Conservation (phyloP, 106 monocot genomes). For the Allium fistulosum region DNA sequence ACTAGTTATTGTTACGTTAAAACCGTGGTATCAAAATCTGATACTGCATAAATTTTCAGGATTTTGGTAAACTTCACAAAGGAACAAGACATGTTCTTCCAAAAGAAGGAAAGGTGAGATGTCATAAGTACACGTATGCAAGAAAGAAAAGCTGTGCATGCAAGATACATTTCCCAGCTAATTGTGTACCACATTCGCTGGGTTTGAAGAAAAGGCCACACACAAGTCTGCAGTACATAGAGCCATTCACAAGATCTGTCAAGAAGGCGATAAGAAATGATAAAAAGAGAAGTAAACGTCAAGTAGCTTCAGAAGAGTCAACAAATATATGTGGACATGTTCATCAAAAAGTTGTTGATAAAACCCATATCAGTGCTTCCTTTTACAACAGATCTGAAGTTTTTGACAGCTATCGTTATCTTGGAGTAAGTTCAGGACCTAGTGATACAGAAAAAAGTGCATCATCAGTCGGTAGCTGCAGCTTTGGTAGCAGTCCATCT, state of each 20-base stretch:
- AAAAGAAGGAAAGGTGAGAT: not conserved
- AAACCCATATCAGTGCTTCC: conserved; percentile 34
- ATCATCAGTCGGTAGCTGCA: conserved; percentile 54
- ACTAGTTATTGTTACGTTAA: too few relatives aligned
- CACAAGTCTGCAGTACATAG: not conserved
- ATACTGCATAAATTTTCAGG: conserved; percentile 1
- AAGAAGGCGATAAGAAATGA: conserved; percentile 12
- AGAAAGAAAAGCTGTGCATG: not conserved
- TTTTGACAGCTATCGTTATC: conserved; percentile 1
- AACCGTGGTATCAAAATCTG: too few relatives aligned
- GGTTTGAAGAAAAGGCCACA: conserved; percentile 20
- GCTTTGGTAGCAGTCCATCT: conserved; percentile 24
- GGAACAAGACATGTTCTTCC: not conserved
- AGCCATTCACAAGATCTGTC: conserved; percentile 5
- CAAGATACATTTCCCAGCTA: not conserved
- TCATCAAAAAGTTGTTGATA: conserved; percentile 31
- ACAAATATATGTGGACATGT: conserved; percentile 21
- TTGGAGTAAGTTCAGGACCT: conserved; percentile 2
- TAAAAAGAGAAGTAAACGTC: conserved; percentile 9
- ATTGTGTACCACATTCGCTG: not conserved
- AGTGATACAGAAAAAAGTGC: conserved; percentile 27
- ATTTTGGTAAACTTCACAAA: not conserved
- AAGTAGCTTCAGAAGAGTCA: conserved; percentile 2
- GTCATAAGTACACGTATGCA: not conserved
- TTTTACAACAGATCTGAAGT: conserved; percentile 21